Base-by-base conservation (phyloP, 352 stramenopile species). In the Vaucheria bursata region DNA sequence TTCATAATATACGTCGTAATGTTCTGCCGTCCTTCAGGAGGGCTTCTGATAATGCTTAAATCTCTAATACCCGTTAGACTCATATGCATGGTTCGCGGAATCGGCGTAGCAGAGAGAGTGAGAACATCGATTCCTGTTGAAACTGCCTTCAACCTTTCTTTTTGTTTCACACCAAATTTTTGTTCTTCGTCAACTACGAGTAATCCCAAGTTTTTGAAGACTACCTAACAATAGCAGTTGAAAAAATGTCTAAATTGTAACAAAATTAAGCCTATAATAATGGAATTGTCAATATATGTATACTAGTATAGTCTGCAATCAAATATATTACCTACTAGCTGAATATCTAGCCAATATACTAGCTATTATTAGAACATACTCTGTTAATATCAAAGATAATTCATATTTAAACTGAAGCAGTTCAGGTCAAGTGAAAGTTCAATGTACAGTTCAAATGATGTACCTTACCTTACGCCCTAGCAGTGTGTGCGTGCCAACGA, bases 111-210 rank as follows among this genome's bases (percentile, higher is more conserved):
- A 25, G 87, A 91, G 2, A 97, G 85, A 0, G 92, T 96, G 38
- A 97, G 83, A 5, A 97, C 86, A 86, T 97, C 94, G 74, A 93
- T 90, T 76, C 93, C 91, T 33, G 93, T 91, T 25, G 86, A 91
- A 50, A 97, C 89, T 4, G 71, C 79, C 78, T 86, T 86, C 31
- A 86, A 76, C 70, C 77, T 82, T 35, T 86, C 82, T 73, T 86
- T 86, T 31, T 86, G 81, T 31, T 75, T 73, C 18, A 86, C 83
- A 25, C 82, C 83, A 74, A 87, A 85, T 12, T 78, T 74, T 74
- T 87, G 84, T 82, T 94, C 90, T 83, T 94, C 89, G 68, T 94
- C 90, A 67, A 94, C 87, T 8, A 92, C 88, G 0, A 93, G 70
- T 25, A 94, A 72, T 33, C 88, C 88, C 6, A 94, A 82, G 82